phyloP scores from a whole-genome alignment of 495 filamentous ascomycete species.

The Neurospora sp. region DNA sequence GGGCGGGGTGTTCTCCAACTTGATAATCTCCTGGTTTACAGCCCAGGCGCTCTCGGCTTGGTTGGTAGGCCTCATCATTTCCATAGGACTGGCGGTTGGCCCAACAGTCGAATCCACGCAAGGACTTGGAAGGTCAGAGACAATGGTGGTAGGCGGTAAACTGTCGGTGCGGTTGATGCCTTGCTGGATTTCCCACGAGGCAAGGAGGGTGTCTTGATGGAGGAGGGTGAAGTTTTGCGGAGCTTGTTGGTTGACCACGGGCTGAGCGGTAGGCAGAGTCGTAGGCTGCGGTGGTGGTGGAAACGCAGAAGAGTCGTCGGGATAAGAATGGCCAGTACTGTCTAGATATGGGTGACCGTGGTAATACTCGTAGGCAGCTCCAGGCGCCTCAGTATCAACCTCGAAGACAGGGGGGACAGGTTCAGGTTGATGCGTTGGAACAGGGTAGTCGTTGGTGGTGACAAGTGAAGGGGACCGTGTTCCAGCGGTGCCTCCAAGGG shows the following conservation, averaged over 20 bases:
- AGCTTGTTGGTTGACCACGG: neutral
- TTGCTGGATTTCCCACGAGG: neutral
- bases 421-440: constrained; percentile 3
- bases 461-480: constrained; percentile 16
- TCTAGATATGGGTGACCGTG: constrained; percentile 16
- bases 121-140: constrained; percentile 20
- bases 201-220: neutral
- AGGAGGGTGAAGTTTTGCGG: neutral
- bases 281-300: constrained; percentile 3
- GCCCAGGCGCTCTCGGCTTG: constrained; percentile 25
- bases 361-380: constrained; percentile 23
- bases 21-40: constrained; percentile 30
- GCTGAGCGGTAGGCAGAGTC: constrained; percentile 5
- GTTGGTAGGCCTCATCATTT: constrained; percentile 37
- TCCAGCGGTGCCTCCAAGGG: constrained; percentile 9
- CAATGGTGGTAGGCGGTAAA: constrained; percentile 19
- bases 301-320: neutral
- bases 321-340: neutral
- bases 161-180: constrained; percentile 18
- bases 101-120: constrained; percentile 8
- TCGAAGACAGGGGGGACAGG: constrained; percentile 8
- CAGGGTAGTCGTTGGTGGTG: constrained; percentile 7
- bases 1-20: constrained; percentile 30
- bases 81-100: constrained; percentile 31
- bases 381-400: constrained; percentile 17